Base-by-base conservation (phyloP, 192 early-diverging fungal species). In the Rhizophlyctis rosea region DNA sequence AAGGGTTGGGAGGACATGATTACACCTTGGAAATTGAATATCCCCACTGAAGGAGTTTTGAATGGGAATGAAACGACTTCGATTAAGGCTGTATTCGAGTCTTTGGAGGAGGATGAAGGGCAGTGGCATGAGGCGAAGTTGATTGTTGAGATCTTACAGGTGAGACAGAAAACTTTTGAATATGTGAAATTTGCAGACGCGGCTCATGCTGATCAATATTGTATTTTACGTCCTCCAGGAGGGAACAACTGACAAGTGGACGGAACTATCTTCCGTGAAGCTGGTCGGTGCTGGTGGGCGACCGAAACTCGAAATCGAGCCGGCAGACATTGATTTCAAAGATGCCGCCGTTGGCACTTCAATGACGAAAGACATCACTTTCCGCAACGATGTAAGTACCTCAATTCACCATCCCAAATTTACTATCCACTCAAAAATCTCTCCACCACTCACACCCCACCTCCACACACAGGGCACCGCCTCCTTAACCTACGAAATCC, bases 51-150 rank as follows among this genome's bases (percentile, higher is more conserved):
- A 55, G 81, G 81, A 2, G 49, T 61, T 14, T 50, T 83, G 25
- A 63, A 68, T 9, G 53, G 73, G 4, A 74, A 79, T 54, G 57
- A 69, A 16, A 50, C 62, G 18, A 49, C 69, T 7, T 25, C 36
- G 0, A 70, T 83, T 25, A 53, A 67, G 11, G 76, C 77, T 11
- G 55, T 73, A 2, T 83, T 79, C 63, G 68, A 83, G 50, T 74
- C 80, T 28, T 7, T 69, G 4, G 35, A 67, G 11, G 81, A 78
- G 9, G 62, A 77, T 49, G 78, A 77, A 9, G 78, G 78, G 25
- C 72, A 74, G 13, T 81, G 76, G 78, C 81, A 83, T 32, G 75
- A 83, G 55, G 81, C 81, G 1, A 52, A 50, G 49, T 61, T 83
- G 16, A 50, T 83, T 14, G 49, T 83, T 39, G 78, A 81, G 64